Percentiles rank a stretch among this genome's conserved stretches.
Evolutionary conservation across 306 rosid species (phyloP).

Genomic region (Prunus fruticosa): DNA sequence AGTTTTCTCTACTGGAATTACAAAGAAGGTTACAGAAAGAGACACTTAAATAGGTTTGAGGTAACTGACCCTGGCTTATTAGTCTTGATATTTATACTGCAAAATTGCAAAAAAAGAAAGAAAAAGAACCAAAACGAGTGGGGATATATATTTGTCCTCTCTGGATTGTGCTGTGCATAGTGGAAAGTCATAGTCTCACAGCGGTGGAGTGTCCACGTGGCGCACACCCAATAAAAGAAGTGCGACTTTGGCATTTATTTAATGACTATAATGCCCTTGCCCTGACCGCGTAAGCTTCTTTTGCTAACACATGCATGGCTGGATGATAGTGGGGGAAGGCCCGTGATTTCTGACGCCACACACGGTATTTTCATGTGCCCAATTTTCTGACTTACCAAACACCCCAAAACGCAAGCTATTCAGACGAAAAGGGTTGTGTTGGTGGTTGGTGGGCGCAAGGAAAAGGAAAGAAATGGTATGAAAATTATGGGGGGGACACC

Average conservation of each 20-base stretch:
- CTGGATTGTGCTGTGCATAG: neutral
- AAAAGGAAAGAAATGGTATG: neutral
- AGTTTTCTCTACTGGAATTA: neutral
- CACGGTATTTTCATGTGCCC: conserved; percentile 50
- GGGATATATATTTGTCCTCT: neutral
- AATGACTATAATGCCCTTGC: conserved; percentile 1
- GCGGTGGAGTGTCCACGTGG: conserved; percentile 10
- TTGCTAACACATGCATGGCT: conserved; percentile 11
- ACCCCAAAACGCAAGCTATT: neutral
- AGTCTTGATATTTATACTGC: neutral
- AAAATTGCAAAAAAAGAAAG: neutral
- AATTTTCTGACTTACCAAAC: conserved; percentile 21
- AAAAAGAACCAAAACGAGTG: neutral
- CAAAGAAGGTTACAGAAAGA: conserved; percentile 14
- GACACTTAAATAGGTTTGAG: conserved; percentile 4
- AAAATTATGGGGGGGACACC: neutral
- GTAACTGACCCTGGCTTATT: conserved; percentile 8
- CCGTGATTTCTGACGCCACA: conserved; percentile 64
- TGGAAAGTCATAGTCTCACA: neutral
- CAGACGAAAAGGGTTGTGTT: neutral
- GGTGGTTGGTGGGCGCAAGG: neutral
- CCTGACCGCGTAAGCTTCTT: conserved; percentile 28
- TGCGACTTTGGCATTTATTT: neutral
- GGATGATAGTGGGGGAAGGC: conserved; percentile 25
- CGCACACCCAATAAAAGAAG: neutral